Conservation (phyloP, 2,329 filamentous ascomycete species). For the Penicillium sp. region DNA sequence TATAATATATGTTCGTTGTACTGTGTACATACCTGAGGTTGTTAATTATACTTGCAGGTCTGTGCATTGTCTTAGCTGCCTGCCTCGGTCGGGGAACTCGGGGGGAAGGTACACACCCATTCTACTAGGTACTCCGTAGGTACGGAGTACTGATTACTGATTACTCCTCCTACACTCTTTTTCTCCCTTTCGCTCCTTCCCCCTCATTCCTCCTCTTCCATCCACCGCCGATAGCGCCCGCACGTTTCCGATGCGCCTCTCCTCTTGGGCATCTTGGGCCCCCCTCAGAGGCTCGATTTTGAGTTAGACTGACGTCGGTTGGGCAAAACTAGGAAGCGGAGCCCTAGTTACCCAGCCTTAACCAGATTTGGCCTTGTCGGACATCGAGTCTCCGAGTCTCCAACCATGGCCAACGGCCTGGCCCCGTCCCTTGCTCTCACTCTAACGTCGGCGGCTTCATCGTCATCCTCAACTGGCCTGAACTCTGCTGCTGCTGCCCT, state of each 20-base stretch:
- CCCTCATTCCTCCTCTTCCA: constrained; percentile 20
- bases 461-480: constrained; percentile 17
- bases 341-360: constrained; percentile 11
- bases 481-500: constrained; percentile 9
- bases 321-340: constrained; percentile 15
- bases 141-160: too few relatives aligned
- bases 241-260: constrained; percentile 29
- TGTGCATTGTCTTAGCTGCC: constrained; percentile 1
- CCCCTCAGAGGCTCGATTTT: constrained; percentile 10
- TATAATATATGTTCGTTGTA: neutral
- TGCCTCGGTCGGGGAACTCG: constrained; percentile 14
- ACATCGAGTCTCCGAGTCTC: neutral
- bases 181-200: neutral
- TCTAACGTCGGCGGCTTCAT: constrained; percentile 27
- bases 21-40: neutral
- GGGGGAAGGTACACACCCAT: too few relatives aligned
- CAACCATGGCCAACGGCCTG: constrained; percentile 25
- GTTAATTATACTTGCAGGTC: neutral
- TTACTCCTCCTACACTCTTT: neutral
- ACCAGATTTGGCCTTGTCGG: neutral
- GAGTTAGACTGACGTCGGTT: constrained; percentile 17
- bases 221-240: constrained; percentile 26
- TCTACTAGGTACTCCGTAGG: too few relatives aligned
- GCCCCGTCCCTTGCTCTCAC: constrained; percentile 30
- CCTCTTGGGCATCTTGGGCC: constrained; percentile 2